Conservation (phyloP, 306 rosid genomes). For the Mimosa bimucronata region DNA sequence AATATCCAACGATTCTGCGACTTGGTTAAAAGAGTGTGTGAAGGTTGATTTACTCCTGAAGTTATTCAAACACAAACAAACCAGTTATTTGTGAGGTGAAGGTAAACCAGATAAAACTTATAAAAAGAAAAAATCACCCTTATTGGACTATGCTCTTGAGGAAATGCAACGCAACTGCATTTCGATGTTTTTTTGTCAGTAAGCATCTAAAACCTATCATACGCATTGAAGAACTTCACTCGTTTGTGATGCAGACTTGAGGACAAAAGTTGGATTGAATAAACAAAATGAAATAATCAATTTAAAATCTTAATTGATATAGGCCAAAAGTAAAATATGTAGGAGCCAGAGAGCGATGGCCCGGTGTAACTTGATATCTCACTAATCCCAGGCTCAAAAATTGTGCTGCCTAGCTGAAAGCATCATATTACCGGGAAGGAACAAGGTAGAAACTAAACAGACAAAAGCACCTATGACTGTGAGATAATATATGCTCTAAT, state of each 20-base stretch:
- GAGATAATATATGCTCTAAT: conserved; percentile 37
- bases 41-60: background rate
- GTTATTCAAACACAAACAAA: background rate
- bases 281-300: conserved; percentile 5
- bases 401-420: conserved; percentile 41
- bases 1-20: background rate
- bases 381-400: conserved; percentile 38
- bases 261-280: background rate
- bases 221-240: background rate
- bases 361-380: conserved; percentile 23
- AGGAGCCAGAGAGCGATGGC: conserved; percentile 12
- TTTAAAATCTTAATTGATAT: conserved; percentile 3
- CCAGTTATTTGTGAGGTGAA: background rate
- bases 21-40: background rate
- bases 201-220: background rate
- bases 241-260: background rate
- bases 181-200: background rate
- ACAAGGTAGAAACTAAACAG: conserved; percentile 37
- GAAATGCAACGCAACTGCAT: conserved; percentile 6
- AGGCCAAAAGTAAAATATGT: background rate
- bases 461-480: conserved; percentile 8
- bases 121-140: background rate
- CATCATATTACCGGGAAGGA: conserved; percentile 30
- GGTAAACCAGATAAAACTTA: background rate
- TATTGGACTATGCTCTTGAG: background rate